A percentile compares a stretch with the other conserved stretches of the same genome.
phyloP scores from a whole-genome alignment of 371 early-diverging fungal species.

The Phascolomyces articulosus region DNA sequence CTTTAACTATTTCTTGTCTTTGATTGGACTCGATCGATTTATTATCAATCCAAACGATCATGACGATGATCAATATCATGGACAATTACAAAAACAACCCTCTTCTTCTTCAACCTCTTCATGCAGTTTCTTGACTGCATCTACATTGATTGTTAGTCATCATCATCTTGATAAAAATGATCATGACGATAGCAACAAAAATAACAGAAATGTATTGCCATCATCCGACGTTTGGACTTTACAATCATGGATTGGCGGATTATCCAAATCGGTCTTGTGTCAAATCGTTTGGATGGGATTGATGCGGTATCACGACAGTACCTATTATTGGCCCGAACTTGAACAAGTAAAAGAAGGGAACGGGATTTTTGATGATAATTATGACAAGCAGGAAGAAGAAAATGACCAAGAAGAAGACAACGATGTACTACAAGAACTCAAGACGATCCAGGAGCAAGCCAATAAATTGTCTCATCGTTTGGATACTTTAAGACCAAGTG shows the following conservation, averaged over 20 bases:
- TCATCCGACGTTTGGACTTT: slow-evolving; percentile 15
- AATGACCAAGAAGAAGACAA: background rate
- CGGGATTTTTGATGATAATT: too few species aligned
- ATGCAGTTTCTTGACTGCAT: slow-evolving; percentile 23
- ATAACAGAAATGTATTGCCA: background rate
- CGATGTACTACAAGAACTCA: slow-evolving; percentile 8
- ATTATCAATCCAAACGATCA: background rate
- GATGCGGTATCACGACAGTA: slow-evolving; percentile 14
- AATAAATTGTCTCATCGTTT: slow-evolving; percentile 22
- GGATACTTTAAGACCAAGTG: slow-evolving; percentile 33
- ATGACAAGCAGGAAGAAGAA: slow-evolving; percentile 7
- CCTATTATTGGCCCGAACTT: slow-evolving; percentile 3
- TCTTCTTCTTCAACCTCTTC: slow-evolving; percentile 17
- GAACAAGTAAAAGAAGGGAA: background rate
- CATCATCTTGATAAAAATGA: background rate
- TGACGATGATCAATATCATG: background rate
- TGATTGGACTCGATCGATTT: slow-evolving; percentile 15
- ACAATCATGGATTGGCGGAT: slow-evolving; percentile 27
- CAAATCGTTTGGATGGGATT: slow-evolving; percentile 31
- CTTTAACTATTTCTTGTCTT: slow-evolving; percentile 12
- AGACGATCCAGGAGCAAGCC: slow-evolving; percentile 23
- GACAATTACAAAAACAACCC: slow-evolving; percentile 12
- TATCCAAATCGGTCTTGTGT: slow-evolving; percentile 33
- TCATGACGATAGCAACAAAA: background rate
- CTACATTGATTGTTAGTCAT: slow-evolving; percentile 20